Base-by-base conservation (phyloP, 208 protist genomes). In the Tetramitus jugosus region DNA sequence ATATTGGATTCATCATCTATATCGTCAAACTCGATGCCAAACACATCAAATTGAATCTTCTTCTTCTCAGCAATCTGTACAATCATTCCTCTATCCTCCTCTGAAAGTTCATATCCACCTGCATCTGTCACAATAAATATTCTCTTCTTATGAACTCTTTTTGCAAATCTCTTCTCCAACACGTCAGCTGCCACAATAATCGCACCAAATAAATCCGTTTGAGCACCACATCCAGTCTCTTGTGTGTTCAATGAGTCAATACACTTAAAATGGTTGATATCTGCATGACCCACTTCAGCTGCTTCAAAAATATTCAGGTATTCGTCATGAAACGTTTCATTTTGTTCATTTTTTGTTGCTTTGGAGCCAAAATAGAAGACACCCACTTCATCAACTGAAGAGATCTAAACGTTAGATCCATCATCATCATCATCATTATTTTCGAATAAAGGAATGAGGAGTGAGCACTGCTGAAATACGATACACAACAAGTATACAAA, bases 111-210 rank as follows among this genome's bases (percentile, higher is more conserved):
- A n/a, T n/a, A n/a, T n/a, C n/a, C 83, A n/a, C 81, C 79, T 1
- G 88, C 88, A 43, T 94, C 90, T 0, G 92, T 94, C 45, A 95
- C 60, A 26, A 95, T 79, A 79, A 92, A 95, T 29, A 96, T 20
- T 76, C 85, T 75, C 29, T 90, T 87, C n/a, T 77, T 65, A 76
- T 87, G 91, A 71, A 85, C 84, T 35, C 83, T 86, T 13, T 85
- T 85, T 29, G 40, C 72, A 1, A 81, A 86, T 45, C 84, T 79
- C 37, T 85, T 84, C 26, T 88, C 76, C 31, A 95, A 78, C 49
- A 95, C 37, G 17, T 92, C 82, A 37, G 84, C 84, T 52, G 86
- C 91, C 20, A 95, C 87, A 37, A 85, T 79, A 3, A 96, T 77
- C 1, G 89, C 87, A 60, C 95, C 92, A 4, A 95, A 77, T n/a